Evolutionary conservation across 1,284 basidiomycete genomes (phyloP).

Genomic region (Flammula alnicola): DNA sequence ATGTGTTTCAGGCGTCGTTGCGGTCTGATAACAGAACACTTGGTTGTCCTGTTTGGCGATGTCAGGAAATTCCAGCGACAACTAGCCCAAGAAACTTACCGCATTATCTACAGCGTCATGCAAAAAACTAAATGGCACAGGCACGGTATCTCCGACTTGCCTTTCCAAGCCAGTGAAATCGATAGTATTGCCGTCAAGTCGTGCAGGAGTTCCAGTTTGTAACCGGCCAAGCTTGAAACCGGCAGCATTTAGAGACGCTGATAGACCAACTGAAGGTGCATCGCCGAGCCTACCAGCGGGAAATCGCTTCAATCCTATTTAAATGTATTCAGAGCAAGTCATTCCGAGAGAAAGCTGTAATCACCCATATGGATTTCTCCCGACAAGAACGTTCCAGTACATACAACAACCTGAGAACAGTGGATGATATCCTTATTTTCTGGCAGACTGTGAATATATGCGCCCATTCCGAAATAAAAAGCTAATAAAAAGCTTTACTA

Average conservation of each 20-base stretch:
- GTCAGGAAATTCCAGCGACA: neutral
- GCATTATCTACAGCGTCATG: constrained; percentile 55
- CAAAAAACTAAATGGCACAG: constrained; percentile 67
- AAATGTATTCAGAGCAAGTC: neutral
- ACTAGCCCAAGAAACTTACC: constrained; percentile 31
- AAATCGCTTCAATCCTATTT: constrained; percentile 69
- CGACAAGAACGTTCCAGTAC: constrained; percentile 89
- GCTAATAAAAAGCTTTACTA: constrained; percentile 17
- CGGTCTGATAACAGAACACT: constrained; percentile 75
- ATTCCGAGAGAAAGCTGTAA: constrained; percentile 5
- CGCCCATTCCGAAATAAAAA: neutral
- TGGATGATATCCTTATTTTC: constrained; percentile 77
- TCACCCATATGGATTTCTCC: constrained; percentile 88
- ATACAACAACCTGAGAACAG: constrained; percentile 84
- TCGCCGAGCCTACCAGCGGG: constrained; percentile 86
- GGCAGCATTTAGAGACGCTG: constrained; percentile 71
- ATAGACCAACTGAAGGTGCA: constrained; percentile 74
- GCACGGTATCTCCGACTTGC: constrained; percentile 65
- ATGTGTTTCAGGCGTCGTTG: constrained; percentile 77
- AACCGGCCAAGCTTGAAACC: constrained; percentile 84
- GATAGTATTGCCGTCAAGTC: constrained; percentile 74
- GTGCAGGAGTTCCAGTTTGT: constrained; percentile 90
- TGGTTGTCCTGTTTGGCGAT: constrained; percentile 63
- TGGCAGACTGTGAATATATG: constrained; percentile 31
- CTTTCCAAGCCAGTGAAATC: constrained; percentile 61